phyloP scores from a whole-genome alignment of 2,329 filamentous ascomycete genomes.

The Harringtonia aguacate region DNA sequence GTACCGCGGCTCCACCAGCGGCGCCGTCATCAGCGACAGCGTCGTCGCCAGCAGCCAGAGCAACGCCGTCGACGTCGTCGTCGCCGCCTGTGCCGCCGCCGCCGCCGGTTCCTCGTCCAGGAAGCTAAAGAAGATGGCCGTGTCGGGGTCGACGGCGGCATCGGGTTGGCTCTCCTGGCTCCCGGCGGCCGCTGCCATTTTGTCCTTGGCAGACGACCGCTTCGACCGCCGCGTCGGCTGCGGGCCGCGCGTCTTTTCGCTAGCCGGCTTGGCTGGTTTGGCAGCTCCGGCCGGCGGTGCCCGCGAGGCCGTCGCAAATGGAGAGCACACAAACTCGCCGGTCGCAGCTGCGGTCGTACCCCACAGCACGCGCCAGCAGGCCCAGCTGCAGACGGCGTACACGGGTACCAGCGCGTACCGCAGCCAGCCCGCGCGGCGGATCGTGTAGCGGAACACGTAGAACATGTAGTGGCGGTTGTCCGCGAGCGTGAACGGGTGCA shows the following conservation, averaged over 20 bases:
- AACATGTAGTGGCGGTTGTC: slow-evolving; percentile 98
- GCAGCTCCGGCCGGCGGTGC: not conserved
- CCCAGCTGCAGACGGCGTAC: slow-evolving; percentile 62
- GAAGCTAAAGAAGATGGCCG: slow-evolving; percentile 6
- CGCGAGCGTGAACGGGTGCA: slow-evolving; percentile 91
- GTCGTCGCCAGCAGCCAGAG: slow-evolving; percentile 58
- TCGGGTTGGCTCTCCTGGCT: not conserved
- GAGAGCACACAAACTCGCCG: slow-evolving; percentile 7
- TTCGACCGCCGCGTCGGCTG: not conserved
- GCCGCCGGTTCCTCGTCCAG: slow-evolving; percentile 16
- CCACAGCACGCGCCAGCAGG: slow-evolving; percentile 51
- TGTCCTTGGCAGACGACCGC: not conserved
- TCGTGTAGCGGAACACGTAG: slow-evolving; percentile 81
- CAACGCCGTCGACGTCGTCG: slow-evolving; percentile 39
- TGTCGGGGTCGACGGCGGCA: not conserved
- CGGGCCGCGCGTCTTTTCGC: not conserved
- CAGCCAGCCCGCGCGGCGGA: slow-evolving; percentile 52
- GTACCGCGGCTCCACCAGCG: slow-evolving; percentile 89
- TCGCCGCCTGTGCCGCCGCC: slow-evolving; percentile 17
- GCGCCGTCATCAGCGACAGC: slow-evolving; percentile 75
- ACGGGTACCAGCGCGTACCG: slow-evolving; percentile 58
- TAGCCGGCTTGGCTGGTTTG: not conserved
- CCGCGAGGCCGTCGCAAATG: slow-evolving; percentile 2
- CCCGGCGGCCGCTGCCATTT: not conserved
- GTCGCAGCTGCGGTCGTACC: slow-evolving; percentile 23